phyloP scores from a whole-genome alignment of 2,329 filamentous ascomycete species.

The Lachnellula willkommii region DNA sequence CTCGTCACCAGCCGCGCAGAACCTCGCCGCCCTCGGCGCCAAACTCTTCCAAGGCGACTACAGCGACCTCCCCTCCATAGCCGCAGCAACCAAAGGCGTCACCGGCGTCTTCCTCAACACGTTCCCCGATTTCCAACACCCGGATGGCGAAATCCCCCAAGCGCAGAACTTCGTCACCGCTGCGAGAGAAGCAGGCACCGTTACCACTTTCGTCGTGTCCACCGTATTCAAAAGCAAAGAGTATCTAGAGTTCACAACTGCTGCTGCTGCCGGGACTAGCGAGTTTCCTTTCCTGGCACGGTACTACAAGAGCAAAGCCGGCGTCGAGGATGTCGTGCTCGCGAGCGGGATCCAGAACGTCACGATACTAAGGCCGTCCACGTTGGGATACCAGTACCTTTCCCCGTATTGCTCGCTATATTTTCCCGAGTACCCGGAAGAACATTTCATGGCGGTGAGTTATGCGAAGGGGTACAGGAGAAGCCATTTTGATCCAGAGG shows the following conservation, averaged over 20 bases:
- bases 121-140: conserved; percentile 3
- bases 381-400: conserved; percentile 9
- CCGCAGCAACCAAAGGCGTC: conserved; percentile 26
- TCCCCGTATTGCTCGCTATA: background rate
- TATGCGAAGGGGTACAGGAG: background rate
- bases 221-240: conserved; percentile 2
- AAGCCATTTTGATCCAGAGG: conserved; percentile 3
- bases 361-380: conserved; percentile 12
- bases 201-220: conserved; percentile 9
- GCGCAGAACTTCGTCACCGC: conserved; percentile 11
- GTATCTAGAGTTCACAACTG: background rate
- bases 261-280: background rate
- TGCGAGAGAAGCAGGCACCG: conserved; percentile 4
- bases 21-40: conserved; percentile 9
- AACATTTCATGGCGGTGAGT: background rate
- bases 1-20: background rate
- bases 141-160: conserved; percentile 4
- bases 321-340: conserved; percentile 10
- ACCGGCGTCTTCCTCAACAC: conserved; percentile 19
- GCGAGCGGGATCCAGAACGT: conserved; percentile 7
- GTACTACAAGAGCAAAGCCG: conserved; percentile 7
- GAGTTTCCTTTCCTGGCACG: background rate
- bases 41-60: conserved; percentile 14
- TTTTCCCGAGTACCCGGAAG: conserved; percentile 2
- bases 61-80: conserved; percentile 5